A percentile compares a stretch with the other conserved stretches of the same genome.
These are phyloP conservation scores for Candida tammaniensis DNA, from an alignment of 805 yeast genomes.

Conservation along the genomic window DNA sequence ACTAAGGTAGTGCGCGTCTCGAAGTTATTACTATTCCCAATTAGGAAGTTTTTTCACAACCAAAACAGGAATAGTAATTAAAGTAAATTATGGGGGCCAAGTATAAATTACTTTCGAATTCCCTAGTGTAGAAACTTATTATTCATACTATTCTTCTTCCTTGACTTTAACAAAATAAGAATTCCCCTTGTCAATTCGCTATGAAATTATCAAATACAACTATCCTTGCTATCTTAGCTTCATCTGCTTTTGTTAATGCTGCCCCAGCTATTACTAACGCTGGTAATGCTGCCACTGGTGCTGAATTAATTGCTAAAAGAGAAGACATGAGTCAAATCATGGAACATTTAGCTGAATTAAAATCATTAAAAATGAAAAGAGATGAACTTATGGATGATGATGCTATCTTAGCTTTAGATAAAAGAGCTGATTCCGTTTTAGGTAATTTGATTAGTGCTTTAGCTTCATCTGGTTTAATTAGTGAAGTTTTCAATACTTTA, in stretches of 20 bases:
- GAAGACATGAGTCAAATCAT: constrained; percentile 33
- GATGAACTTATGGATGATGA: constrained; percentile 24
- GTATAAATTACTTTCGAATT: constrained; percentile 1
- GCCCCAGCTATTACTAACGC: constrained; percentile 24
- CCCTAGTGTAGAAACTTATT: neutral
- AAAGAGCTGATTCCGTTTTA: constrained; percentile 36
- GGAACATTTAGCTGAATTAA: constrained; percentile 30
- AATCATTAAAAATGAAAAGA: constrained; percentile 36
- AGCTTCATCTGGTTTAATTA: constrained; percentile 35
- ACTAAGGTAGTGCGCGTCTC: constrained; percentile 9
- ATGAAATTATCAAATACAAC: constrained; percentile 44
- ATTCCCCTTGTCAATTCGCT: constrained; percentile 2
- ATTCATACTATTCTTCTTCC: neutral
- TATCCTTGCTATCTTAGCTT: constrained; percentile 37
- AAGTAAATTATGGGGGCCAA: neutral
- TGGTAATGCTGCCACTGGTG: constrained; percentile 9
- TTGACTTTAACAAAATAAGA: constrained; percentile 3
- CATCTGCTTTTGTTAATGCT: constrained; percentile 35
- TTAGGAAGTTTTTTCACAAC: constrained; percentile 17
- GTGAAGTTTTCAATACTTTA: constrained; percentile 32
- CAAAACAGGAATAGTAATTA: constrained; percentile 7
- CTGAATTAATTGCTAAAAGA: constrained; percentile 29
- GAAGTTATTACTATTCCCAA: constrained; percentile 19
- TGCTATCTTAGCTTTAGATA: constrained; percentile 25
- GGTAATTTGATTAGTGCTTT: constrained; percentile 36